Base-by-base conservation (phyloP, 1,284 basidiomycete species). In the Farysia itapuensis region DNA sequence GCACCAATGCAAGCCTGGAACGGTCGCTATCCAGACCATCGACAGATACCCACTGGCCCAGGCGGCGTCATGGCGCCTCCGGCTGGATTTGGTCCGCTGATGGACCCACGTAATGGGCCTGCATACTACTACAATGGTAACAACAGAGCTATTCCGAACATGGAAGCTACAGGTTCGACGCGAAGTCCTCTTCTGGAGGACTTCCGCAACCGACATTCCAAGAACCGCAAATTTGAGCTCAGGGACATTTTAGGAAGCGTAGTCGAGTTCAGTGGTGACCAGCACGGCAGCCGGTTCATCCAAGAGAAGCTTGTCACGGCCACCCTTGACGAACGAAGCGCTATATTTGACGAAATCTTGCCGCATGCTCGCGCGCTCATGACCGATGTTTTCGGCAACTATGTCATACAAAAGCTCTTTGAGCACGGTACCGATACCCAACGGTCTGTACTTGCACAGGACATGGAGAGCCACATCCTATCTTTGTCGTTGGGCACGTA, bases 331-430 rank as follows among this genome's bases (percentile, higher is more conserved):
- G 70, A 74, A 24, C 63, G 67, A 32, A 54, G 63, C 19, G 43
- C 61, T 22, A 86, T 96, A n/a, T 97, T 94, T 64, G 85, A 89
- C 43, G 95, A 98, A 79, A 88, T 97, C 59, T 82, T 90, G 32
- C 89, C 91, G 11, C 85, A 86, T 70, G 82, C 86, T 3, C 79
- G 90, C 36, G 83, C 86, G 54, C 82, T 98, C 43, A 89, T 94
- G 73, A 87, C 87, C 61, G 92, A 97, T 72, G 90, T 97, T 31
- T 98, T 96, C 75, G 94, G 94, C 48, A 98, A 98, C 81, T 98
- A 74, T 28, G 96, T 80, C 85, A 85, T 96, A 48, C 94, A 98
- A 78, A 96, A 96, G 79, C 79, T 97, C 67, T 88, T 97, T 67
- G 94, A 98, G 77, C 83, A 88, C 71, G 92, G 94, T 19, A 87